A percentile compares a stretch with the other conserved stretches of the same genome.
Conservation (phyloP, 192 early-diverging fungal species). For the Rhizophlyctis rosea region DNA sequence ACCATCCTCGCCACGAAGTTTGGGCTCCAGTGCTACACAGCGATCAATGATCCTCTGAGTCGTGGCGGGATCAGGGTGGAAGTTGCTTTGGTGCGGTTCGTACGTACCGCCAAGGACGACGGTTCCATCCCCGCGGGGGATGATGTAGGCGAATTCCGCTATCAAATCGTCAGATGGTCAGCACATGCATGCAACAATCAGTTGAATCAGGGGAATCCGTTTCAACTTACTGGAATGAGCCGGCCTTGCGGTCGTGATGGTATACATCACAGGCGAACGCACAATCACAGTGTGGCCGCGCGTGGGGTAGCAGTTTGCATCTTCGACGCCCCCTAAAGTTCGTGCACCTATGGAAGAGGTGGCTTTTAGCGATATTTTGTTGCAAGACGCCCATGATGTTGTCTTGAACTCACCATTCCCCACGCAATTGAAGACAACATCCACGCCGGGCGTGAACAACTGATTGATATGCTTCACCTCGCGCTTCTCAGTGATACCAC, state of each 20-base stretch:
- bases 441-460: conserved; percentile 41
- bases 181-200: too few relatives aligned
- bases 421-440: conserved; percentile 76
- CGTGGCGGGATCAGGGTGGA: conserved; percentile 33
- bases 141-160: conserved; percentile 67
- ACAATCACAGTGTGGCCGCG: conserved; percentile 84
- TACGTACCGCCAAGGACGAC: conserved; percentile 77
- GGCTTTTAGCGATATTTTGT: too few relatives aligned
- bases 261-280: conserved; percentile 65
- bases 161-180: too few relatives aligned
- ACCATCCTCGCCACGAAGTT: conserved; percentile 44
- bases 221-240: too few relatives aligned
- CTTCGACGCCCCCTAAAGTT: conserved; percentile 68
- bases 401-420: conserved; percentile 61
- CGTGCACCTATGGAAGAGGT: conserved; percentile 49
- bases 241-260: too few relatives aligned
- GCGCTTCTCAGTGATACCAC: conserved; percentile 45
- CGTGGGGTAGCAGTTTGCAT: conserved; percentile 66
- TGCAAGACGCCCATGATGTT: too few relatives aligned
- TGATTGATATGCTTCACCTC: conserved; percentile 44
- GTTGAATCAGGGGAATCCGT: too few relatives aligned
- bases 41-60: conserved; percentile 38
- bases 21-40: conserved; percentile 44
- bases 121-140: conserved; percentile 72
- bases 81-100: conserved; percentile 37